These are phyloP conservation scores for Solanum pimpinellifolium DNA, from an alignment of 257 asterid genomes.

Conservation along the genomic window DNA sequence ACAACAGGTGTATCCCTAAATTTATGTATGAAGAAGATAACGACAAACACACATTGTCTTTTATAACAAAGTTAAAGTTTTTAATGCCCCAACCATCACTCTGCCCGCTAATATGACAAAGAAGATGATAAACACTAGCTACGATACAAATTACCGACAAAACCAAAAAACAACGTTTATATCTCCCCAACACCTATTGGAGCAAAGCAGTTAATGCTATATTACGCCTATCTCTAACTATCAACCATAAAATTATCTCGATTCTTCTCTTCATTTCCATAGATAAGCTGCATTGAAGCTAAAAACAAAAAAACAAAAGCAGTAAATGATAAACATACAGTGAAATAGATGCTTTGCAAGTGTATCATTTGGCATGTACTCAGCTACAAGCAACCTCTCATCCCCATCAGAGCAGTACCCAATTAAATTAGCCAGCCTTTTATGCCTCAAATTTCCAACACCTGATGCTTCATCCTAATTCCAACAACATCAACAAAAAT, in stretches of 20 bases:
- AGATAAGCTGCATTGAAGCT: background rate
- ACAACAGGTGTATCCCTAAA: background rate
- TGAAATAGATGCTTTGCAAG: conserved; percentile 95
- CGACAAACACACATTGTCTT: background rate
- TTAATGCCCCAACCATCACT: background rate
- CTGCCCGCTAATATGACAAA: background rate
- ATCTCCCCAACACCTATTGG: background rate
- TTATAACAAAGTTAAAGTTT: background rate
- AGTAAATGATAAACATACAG: conserved; percentile 52
- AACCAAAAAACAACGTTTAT: background rate
- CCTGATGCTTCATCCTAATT: conserved; percentile 86
- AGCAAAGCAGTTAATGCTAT: background rate
- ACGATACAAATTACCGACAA: background rate
- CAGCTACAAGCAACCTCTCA: conserved; percentile 94
- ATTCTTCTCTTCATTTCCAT: background rate
- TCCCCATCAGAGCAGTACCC: conserved; percentile 97
- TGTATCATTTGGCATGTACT: conserved; percentile 94
- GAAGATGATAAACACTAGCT: background rate
- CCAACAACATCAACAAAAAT: background rate
- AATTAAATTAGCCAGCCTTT: conserved; percentile 93
- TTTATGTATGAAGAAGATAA: background rate
- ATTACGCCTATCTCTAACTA: background rate
- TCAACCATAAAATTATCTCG: background rate
- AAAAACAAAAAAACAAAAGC: background rate
- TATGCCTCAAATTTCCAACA: conserved; percentile 91